A percentile compares a stretch with the other conserved stretches of the same genome.
Conservation (phyloP, 805 yeast genomes). For the Blastobotrys mokoenaii region DNA sequence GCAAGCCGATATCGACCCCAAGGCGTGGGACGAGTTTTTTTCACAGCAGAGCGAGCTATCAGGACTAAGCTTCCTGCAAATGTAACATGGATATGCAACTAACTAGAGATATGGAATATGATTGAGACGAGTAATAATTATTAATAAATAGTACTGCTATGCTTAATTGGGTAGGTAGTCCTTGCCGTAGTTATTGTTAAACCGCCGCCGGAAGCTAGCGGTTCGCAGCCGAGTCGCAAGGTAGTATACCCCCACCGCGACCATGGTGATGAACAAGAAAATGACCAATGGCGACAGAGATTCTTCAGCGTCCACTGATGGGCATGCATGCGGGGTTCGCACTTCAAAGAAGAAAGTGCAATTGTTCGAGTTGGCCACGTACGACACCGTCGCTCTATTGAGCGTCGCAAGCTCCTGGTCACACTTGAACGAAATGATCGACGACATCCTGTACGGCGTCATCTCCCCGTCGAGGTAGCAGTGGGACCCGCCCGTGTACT, state of each 20-base stretch:
- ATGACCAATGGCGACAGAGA: conserved; percentile 44
- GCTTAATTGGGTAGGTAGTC: background rate
- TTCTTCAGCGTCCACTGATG: conserved; percentile 61
- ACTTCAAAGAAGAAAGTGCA: conserved; percentile 83
- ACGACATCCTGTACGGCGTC: conserved; percentile 43
- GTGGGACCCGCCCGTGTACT: conserved; percentile 56
- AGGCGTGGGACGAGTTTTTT: conserved; percentile 20
- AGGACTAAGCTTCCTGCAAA: conserved; percentile 11
- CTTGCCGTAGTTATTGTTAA: background rate
- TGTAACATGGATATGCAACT: too few relatives aligned
- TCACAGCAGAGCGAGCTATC: conserved; percentile 16
- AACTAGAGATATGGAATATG: background rate
- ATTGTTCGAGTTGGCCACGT: conserved; percentile 62
- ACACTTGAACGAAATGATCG: conserved; percentile 66
- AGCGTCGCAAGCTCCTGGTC: conserved; percentile 56
- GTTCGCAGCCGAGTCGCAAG: too few relatives aligned
- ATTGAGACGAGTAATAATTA: background rate
- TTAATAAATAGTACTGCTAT: background rate
- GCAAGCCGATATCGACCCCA: background rate
- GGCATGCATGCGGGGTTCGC: conserved; percentile 78
- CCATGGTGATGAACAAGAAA: conserved; percentile 45
- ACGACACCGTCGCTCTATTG: conserved; percentile 56
- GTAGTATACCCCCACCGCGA: conserved; percentile 34
- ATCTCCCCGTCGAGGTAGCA: conserved; percentile 41
- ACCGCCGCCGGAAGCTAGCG: too few relatives aligned